phyloP scores from a whole-genome alignment of 192 early-diverging fungal genomes.

The Rhizophagus sp. region DNA sequence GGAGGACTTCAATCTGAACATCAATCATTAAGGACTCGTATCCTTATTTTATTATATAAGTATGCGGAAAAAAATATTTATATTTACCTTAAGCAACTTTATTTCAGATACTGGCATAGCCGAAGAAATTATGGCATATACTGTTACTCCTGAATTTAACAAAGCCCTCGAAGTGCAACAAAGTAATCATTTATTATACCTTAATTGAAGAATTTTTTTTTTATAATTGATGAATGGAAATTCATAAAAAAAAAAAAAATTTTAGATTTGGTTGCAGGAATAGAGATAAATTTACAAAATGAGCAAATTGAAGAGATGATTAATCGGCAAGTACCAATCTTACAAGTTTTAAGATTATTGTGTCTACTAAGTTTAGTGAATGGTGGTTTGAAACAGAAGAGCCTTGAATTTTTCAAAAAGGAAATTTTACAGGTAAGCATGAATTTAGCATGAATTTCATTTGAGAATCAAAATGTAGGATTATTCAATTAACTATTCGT shows the following conservation, averaged over 20 bases:
- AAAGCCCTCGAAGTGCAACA: slow-evolving; percentile 86
- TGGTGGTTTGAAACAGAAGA: slow-evolving; percentile 81
- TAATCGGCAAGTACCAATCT: slow-evolving; percentile 68
- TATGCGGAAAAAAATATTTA: background rate
- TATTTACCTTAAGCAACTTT: background rate
- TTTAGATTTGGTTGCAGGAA: slow-evolving; percentile 72
- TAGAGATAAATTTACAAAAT: slow-evolving; percentile 59
- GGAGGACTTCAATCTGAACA: slow-evolving; percentile 83
- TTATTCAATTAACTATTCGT: background rate
- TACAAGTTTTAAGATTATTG: slow-evolving; percentile 77
- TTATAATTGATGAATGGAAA: background rate
- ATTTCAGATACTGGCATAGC: slow-evolving; percentile 72
- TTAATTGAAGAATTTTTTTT: background rate
- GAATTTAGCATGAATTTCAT: background rate
- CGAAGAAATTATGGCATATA: slow-evolving; percentile 79
- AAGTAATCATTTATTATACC: slow-evolving; percentile 46
- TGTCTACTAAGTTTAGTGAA: slow-evolving; percentile 83
- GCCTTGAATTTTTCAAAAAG: slow-evolving; percentile 77
- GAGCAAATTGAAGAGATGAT: slow-evolving; percentile 91
- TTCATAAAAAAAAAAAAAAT: slow-evolving; percentile 26
- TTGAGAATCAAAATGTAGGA: background rate
- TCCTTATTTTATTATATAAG: slow-evolving; percentile 29
- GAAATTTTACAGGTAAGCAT: slow-evolving; percentile 74
- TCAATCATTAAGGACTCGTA: slow-evolving; percentile 80
- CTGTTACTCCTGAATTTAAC: slow-evolving; percentile 82